A percentile compares a stretch with the other conserved stretches of the same genome.
Evolutionary conservation across 2,329 filamentous ascomycete genomes (phyloP).

Genomic region (Amesomyces nigricolor): DNA sequence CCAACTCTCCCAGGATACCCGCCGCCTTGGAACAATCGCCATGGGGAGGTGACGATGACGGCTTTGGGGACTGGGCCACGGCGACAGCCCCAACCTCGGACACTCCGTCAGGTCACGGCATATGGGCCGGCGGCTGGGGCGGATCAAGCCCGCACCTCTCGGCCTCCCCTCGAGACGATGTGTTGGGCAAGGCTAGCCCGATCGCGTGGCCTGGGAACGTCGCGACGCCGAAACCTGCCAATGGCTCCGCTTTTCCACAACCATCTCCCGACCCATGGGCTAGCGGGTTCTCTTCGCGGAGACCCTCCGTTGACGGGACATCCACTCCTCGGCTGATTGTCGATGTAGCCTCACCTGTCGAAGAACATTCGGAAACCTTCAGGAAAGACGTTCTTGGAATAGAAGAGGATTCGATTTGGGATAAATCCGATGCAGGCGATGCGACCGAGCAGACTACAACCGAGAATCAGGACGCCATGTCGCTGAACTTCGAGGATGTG

Average conservation of each 20-base stretch:
- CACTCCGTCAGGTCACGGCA: constrained; percentile 22
- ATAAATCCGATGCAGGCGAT: not conserved
- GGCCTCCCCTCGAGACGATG: constrained; percentile 27
- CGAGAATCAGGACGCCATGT: no score
- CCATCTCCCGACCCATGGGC: constrained; percentile 41
- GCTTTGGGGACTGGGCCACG: constrained; percentile 36
- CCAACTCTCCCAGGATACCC: constrained; percentile 28
- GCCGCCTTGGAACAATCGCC: constrained; percentile 32
- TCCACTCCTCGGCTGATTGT: constrained; percentile 23
- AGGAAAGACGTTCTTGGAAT: not conserved
- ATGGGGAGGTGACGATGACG: constrained; percentile 39
- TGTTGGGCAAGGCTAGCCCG: constrained; percentile 33
- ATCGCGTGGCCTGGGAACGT: constrained; percentile 38
- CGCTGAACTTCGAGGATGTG: no score
- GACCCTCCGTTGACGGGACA: constrained; percentile 21
- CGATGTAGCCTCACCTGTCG: constrained; percentile 14
- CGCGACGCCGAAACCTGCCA: constrained; percentile 31
- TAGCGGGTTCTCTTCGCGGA: constrained; percentile 30
- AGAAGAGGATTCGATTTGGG: constrained; percentile 1
- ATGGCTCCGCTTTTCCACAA: constrained; percentile 27
- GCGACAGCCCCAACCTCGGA: constrained; percentile 14
- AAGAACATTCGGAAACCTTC: not conserved
- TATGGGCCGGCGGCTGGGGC: constrained; percentile 24
- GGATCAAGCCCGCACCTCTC: constrained; percentile 21
- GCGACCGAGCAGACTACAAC: not conserved